Evolutionary conservation across 2,329 filamentous ascomycete species (phyloP), one percentile per base, ranked within the genome.

Genomic region (Cladobotryum mycophilum): DNA sequence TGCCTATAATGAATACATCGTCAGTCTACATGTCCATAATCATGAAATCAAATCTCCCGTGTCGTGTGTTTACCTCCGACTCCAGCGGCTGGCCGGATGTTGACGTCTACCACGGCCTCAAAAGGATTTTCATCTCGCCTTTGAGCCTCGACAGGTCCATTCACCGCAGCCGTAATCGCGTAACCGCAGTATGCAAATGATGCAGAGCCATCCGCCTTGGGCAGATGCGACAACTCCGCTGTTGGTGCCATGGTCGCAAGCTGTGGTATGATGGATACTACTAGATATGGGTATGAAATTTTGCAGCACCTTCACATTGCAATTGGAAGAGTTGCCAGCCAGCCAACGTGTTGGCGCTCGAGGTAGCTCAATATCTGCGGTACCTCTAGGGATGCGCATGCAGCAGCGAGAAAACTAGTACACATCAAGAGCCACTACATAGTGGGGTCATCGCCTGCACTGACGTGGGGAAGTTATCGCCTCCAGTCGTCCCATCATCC

Each of bases 111-210:
- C 45, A 86, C 82, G 25, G 92, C 89, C 72, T 96, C 90, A 68
- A 95, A 91, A 7, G 93, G 87, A 58, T 93, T 82, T 67, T 97
- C 89, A 65, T 99, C 92, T 61, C 89, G 83, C 61, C 91, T 82
- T 60, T 84, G 83, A 14, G 92, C 89, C 72, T 99, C 93, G 58
- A 97, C 82, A 14, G 93, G 93, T 0, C 92, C 93, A 69, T 96
- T 97, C 58, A 95, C 89, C 13, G 89, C 85, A 50, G 86, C 88
- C 48, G 95, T 81, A 56, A 97, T 80, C 41, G 84, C 85, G 69
- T 90, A 95, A 45, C 89, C 88, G 51, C 81, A 76, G 60, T 84
- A 78, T 2, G 86, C 82, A 66, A 89, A 90, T 9, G 82, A 85
- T 11, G 87, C 87, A 44, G 89, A 95, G 55, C 89, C 89, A 65